A percentile compares a stretch with the other conserved stretches of the same genome.
phyloP scores from a whole-genome alignment of 225 moss, liverwort and hornwort genomes.

The Ulota crispa region DNA sequence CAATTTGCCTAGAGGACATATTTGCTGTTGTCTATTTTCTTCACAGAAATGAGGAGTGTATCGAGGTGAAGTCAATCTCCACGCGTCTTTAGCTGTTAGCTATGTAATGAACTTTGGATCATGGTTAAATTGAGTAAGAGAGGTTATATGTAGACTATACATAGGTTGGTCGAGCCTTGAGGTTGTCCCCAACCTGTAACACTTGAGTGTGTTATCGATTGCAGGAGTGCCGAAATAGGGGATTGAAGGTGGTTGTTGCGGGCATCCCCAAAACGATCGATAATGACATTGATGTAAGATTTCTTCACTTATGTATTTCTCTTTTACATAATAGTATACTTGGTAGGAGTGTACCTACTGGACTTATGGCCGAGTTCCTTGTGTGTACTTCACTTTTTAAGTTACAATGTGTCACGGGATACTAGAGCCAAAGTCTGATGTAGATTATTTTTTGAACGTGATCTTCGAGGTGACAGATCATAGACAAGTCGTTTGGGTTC shows the following conservation, averaged over 20 bases:
- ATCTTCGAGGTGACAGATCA: conserved; percentile 25
- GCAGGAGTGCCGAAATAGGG: conserved; percentile 56
- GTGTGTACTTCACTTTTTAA: background rate
- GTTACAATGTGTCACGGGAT: background rate
- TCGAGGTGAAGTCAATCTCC: background rate
- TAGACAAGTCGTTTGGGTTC: conserved; percentile 72
- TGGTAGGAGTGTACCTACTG: background rate
- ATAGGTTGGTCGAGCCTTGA: conserved; percentile 1
- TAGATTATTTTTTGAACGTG: background rate
- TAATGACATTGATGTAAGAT: conserved; percentile 69
- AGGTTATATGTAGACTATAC: background rate
- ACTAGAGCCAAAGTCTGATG: conserved; percentile 10
- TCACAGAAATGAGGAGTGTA: conserved; percentile 8
- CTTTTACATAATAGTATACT: background rate
- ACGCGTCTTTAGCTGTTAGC: background rate
- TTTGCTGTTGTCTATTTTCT: background rate
- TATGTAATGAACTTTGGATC: background rate
- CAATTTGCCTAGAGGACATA: background rate
- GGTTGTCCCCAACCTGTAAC: background rate
- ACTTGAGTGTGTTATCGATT: background rate
- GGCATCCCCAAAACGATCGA: conserved; percentile 79
- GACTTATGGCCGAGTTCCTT: background rate
- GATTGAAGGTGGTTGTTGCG: conserved; percentile 53
- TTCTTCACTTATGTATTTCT: background rate
- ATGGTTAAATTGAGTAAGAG: background rate